Evolutionary conservation across 2,329 filamentous ascomycete species (phyloP), one percentile per base, ranked within the genome.

Genomic region (Pyrenochaeta sp.): DNA sequence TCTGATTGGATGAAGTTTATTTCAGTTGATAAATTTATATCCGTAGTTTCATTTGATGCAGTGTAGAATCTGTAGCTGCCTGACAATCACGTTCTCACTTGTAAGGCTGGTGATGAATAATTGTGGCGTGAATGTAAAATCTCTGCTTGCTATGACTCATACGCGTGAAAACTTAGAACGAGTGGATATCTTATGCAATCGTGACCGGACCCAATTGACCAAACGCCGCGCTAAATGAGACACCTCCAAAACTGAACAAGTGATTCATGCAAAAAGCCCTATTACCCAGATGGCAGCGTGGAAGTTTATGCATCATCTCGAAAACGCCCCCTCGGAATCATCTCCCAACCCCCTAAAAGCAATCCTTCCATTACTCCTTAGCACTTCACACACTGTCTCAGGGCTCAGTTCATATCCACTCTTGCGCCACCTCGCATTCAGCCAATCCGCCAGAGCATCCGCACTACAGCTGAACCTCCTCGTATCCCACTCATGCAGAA

Each of bases 261-360:
- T 28, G 15, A 44, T n/a, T n/a, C 42, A n/a, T 19, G 27, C 40
- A 25, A 13, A 25, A 10, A 12, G 10, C 24, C 22, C 9, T 8
- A 3, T 12, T 42, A 7, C 39, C 15, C n/a, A 42, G 39, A 24
- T 42, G 5, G n/a, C 39, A 12, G 2, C n/a, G 19, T 6, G 22
- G 2, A 28, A 44, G 8, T 25, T 28, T 28, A 13, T 24, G 13
- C 40, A 34, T 59, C 43, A 68, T 37, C 69, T 24, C 46, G 70
- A 58, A 62, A 76, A 77, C 19, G 72, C 72, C 0, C 72, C 74
- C 51, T 69, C 68, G 15, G 65, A 64, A 64, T 74, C 72, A 63
- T 77, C 75, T 5, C 72, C 74, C 44, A 77, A 42, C 7, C 75
- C 75, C 47, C 73, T 63, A 55, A 76, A 76, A 12, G 75, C 75